Evolutionary conservation across 1,284 basidiomycete species (phyloP), one percentile per base, ranked within the genome.

Genomic region (Ceratobasidium sp.): DNA sequence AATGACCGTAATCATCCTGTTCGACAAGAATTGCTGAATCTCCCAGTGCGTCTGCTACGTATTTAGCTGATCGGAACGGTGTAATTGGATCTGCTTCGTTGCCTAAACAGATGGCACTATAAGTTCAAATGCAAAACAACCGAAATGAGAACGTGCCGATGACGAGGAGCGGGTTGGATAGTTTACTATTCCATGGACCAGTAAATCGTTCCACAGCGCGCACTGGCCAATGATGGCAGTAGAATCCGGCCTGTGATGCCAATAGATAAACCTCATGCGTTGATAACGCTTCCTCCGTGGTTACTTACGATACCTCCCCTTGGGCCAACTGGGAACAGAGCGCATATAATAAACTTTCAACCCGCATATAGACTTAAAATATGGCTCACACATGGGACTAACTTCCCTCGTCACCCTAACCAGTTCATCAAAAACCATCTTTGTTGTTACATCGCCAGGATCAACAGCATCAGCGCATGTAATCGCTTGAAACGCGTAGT

Each of bases 401-500:
- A 61, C 18, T 12, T 75, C 26, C 10, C 46, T 2, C 7, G 60
- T 75, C 53, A 75, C 10, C 12, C 42, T 46, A 10, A 75, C 72
- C 0, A 79, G 15, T 3, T 13, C 15, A 13, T 78, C 46, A 58
- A 78, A 78, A 1, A 42, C 75, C 40, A 64, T 49, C 61, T 26
- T 42, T 20, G 79, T 79, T 2, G 67, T 79, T 18, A 51, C 56
- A 23, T 64, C 61, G 0, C 23, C 44, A 18, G 40, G 20, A 61
- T 79, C 79, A 18, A 78, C 15, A 26, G 79, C 79, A 60, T 79
- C 79, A 9, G 76, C 79, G 40, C 79, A 79, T 33, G 77, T 72
- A 69, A 79, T 79, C 20, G 77, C 79, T 26, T 77, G 72, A 39
- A 61, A 64, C 10, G 72, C 56, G 28, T 64, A 75, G 5, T 63